Evolutionary conservation across 805 yeast genomes (phyloP), one percentile per base, ranked within the genome.

Genomic region (Candida parachauliodes): DNA sequence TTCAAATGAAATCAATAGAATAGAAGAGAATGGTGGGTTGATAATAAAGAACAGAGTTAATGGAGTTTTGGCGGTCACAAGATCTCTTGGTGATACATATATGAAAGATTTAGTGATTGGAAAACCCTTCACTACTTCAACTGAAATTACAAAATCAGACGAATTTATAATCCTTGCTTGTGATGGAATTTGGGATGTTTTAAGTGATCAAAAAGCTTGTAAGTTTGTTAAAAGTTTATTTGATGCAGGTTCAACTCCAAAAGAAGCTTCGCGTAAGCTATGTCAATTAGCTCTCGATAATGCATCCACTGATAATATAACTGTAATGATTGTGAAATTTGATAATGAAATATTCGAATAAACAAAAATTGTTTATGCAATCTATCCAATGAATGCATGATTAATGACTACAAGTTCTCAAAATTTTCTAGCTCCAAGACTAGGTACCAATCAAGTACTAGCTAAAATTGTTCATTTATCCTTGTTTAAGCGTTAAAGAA

Each of bases 171-270:
- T 91, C 34, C 65, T 91, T 42, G 98, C 97, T 0, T 93, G 98
- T 59, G 98, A 91, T 60, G 98, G 98, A 0, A 65, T 91, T 8
- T 91, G 98, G 98, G 98, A 91, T 58, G 97, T 91, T 4, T 74
- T 89, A 36, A 71, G 80, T 7, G 98, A 93, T 55, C 83, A 78
- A 46, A 76, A 77, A 39, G 98, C 98, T 0, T 85, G 93, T 40
- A 81, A 81, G 39, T 58, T 82, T 47, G 81, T 87, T 4, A 66
- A 70, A 33, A 70, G 72, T 28, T 63, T 76, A 9, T 62, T 68
- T 39, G 49, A 46, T 15, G 79, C 44, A 5, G 44, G 41, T 14
- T 41, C 41, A 28, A 67, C 81, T 48, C 82, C 93, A 1, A 72
- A 77, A 30, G 60, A 61, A 32, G 95, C 93, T 1, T 82, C 94